Evolutionary conservation across 116 monocot genomes (phyloP).

Genomic region (Cymodocea nodosa): DNA sequence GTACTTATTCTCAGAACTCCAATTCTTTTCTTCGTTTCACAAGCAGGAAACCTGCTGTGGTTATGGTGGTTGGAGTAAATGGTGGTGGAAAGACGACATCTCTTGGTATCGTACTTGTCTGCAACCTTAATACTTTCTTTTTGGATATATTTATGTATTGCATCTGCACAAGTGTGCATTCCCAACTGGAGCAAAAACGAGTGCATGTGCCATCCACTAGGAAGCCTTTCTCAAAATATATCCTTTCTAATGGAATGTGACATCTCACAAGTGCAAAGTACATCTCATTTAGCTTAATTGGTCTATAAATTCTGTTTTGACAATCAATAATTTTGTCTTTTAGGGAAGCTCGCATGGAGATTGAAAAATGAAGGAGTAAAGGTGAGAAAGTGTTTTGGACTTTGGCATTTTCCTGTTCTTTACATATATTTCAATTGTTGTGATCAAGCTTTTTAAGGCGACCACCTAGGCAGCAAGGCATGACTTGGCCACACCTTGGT

Average conservation of each 20-base stretch:
- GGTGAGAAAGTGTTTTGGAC: slow-evolving; percentile 25
- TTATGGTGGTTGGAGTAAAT: slow-evolving; percentile 96
- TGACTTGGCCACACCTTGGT: too few species aligned
- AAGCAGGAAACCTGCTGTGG: slow-evolving; percentile 81
- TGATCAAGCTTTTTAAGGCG: too few species aligned
- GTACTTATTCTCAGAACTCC: neutral
- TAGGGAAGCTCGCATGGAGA: slow-evolving; percentile 90
- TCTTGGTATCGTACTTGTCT: slow-evolving; percentile 41
- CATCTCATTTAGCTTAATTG: neutral
- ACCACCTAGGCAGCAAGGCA: too few species aligned
- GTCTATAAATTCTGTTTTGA: neutral
- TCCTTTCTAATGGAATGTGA: too few species aligned
- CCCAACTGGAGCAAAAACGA: too few species aligned
- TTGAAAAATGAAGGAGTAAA: slow-evolving; percentile 93
- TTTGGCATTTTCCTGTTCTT: too few species aligned
- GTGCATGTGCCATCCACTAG: too few species aligned
- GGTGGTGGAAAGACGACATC: slow-evolving; percentile 97
- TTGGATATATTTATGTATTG: neutral
- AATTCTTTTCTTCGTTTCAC: neutral
- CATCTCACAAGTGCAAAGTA: too few species aligned
- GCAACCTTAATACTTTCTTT: neutral
- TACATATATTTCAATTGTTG: too few species aligned
- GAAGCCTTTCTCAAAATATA: too few species aligned
- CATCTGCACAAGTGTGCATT: too few species aligned
- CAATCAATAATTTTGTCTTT: neutral